Evolutionary conservation across 2,329 filamentous ascomycete genomes (phyloP), one percentile per base, ranked within the genome.

Genomic region (Penicillium sp.): DNA sequence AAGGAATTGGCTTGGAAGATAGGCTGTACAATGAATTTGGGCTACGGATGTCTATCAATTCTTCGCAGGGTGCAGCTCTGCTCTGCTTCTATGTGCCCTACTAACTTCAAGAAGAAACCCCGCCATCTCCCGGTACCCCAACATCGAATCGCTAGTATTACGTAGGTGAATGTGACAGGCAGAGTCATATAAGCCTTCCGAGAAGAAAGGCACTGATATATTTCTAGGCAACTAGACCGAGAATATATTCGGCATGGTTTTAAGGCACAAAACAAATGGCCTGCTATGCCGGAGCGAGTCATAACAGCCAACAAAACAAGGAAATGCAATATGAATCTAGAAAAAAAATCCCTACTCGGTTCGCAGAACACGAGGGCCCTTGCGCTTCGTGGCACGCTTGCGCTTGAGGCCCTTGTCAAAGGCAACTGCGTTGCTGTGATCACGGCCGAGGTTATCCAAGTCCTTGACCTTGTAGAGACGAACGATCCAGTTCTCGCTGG

Each of bases 401-500:
- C 79, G 80, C 72, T 81, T 82, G 57, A 79, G 76, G 21, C 79
- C 80, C 50, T 76, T 77, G 54, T 81, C 79, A 67, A 80, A 78
- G 41, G 77, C 74, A 48, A 79, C 76, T 1, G 83, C 85, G 63
- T 78, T 82, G 61, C 84, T 84, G 71, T 97, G 93, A 67, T 96
- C 91, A 72, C 94, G 86, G 52, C 91, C 93, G 62, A 99, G 81
- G 74, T 97, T 97, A 79, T 99, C 94, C 56, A 97, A 86, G 68
- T 96, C 92, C 81, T 99, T 99, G 78, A 99, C 94, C 83, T 99
- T 99, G 83, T 97, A 99, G 70, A 99, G 97, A 61, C 94, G 85
- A 72, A 99, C 97, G 75, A 99, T 99, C 94, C 94, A 99, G 83
- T 99, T 99, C 81, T 99, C 94, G 69, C 91, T 96, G 52, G 95